Conservation (phyloP, 257 asterid species). For the Prunella vulgaris region DNA sequence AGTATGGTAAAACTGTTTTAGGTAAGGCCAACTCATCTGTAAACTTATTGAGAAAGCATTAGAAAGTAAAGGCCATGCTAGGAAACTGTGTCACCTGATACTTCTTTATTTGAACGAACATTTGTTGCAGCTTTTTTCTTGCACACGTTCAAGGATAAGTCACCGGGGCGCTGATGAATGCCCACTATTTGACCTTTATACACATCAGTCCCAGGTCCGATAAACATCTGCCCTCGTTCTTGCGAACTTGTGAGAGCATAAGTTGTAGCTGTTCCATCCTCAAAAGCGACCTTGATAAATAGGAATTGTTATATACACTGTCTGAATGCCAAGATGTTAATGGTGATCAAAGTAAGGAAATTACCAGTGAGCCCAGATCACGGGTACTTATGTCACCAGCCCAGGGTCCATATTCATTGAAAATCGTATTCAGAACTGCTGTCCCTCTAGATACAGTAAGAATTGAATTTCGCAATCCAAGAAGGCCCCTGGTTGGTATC, state of each 20-base stretch:
- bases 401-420: conserved; percentile 90
- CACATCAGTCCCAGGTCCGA: conserved; percentile 77
- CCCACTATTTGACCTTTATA: conserved; percentile 97
- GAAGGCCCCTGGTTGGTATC: conserved; percentile 96
- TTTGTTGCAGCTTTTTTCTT: conserved; percentile 98
- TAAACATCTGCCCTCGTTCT: conserved; percentile 91
- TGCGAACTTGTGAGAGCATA: conserved; percentile 91
- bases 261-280: conserved; percentile 82
- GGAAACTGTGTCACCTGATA: conserved; percentile 50
- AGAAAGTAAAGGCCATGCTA: not conserved
- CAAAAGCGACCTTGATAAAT: conserved; percentile 73
- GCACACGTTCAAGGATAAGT: conserved; percentile 85
- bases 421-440: conserved; percentile 85
- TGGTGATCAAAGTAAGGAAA: not conserved
- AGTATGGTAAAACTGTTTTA: not conserved
- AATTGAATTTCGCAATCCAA: conserved; percentile 82
- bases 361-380: conserved; percentile 94
- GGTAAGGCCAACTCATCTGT: not conserved
- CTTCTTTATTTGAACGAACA: conserved; percentile 87
- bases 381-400: conserved; percentile 97
- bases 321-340: not conserved
- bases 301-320: not conserved
- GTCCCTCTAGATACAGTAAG: conserved; percentile 96
- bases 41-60: not conserved
- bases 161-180: conserved; percentile 96